Evolutionary conservation across 2,329 filamentous ascomycete species (phyloP), one percentile per base, ranked within the genome.

Genomic region (Dactylellina haptotyla): DNA sequence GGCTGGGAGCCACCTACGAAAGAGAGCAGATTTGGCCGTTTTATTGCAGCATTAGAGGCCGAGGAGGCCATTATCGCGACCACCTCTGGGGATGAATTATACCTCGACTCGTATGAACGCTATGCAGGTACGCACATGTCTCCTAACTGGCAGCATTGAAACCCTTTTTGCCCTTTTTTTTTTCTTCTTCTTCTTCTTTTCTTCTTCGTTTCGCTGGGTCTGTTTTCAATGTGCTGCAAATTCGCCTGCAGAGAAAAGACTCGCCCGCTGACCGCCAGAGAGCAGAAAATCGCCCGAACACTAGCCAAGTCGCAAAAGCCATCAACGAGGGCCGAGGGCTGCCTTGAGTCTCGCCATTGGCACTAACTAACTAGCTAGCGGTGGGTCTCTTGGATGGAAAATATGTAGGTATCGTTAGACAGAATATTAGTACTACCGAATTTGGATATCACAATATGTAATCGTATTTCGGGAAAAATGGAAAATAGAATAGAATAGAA

Each of bases 71-170:
- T 82, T 30, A 79, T 78, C 66, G 80, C 78, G 53, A 82, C 81
- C 0, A 81, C 80, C 4, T 81, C 80, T 64, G 70, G 77, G 20
- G 79, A 81, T 75, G 84, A 87, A 48, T 80, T 90, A 62, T 91
- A 91, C 78, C 79, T 89, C 65, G 88, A 90, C 77, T 89, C 86
- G 74, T 85, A 92, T 84, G 80, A 87, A 83, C 76, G 88, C 84
- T 85, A 86, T 84, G 84, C 83, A 79, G 83, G 84, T 85, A 76
- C 80, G 83, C 83, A 39, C 26, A 45, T 20, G 12, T 2, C 3
- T 10, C 73, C 58, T 18, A 61, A 26, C 20, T 48, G 56, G 12
- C 50, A 53, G 48, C 39, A 46, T 58, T 14, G 41, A 57, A 26
- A 26, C 4, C 43, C 8, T 26, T 43, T 41, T 59, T 65, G 56